Evolutionary conservation across 2,329 filamentous ascomycete genomes (phyloP).

Genomic region (Xylaria sp.): DNA sequence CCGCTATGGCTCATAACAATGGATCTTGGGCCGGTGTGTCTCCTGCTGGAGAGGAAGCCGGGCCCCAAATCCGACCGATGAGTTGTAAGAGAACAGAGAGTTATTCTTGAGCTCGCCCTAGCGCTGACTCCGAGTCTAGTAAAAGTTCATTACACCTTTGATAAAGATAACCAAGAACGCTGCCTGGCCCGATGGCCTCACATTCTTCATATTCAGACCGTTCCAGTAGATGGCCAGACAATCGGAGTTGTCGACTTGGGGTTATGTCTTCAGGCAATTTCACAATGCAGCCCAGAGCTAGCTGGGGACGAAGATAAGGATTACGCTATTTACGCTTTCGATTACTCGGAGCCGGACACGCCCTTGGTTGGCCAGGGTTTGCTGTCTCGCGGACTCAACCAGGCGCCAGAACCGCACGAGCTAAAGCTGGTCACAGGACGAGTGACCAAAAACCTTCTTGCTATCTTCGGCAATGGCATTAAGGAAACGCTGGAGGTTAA

Average conservation of each 20-base stretch:
- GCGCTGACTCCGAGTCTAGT: constrained; percentile 64
- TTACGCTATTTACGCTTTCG: constrained; percentile 96
- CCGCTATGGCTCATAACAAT: constrained; percentile 47
- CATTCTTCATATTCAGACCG: constrained; percentile 80
- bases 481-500: constrained; percentile 94
- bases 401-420: constrained; percentile 47
- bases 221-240: constrained; percentile 80
- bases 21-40: constrained; percentile 44
- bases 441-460: constrained; percentile 86
- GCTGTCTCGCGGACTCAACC: constrained; percentile 82
- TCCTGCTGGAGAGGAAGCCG: constrained; percentile 55
- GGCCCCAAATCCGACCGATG: constrained; percentile 71
- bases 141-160: constrained; percentile 97
- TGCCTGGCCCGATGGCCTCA: constrained; percentile 89
- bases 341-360: constrained; percentile 94
- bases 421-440: constrained; percentile 86
- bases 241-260: constrained; percentile 91
- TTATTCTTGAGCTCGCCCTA: constrained; percentile 16
- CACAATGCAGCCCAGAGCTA: constrained; percentile 84
- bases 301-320: constrained; percentile 77
- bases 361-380: constrained; percentile 96
- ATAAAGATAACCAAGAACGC: constrained; percentile 86
- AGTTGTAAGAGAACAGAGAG: constrained; percentile 66
- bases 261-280: constrained; percentile 86
- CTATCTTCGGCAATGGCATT: constrained; percentile 83